Evolutionary conservation across 306 rosid genomes (phyloP).

Genomic region (Vigna nakashimae): DNA sequence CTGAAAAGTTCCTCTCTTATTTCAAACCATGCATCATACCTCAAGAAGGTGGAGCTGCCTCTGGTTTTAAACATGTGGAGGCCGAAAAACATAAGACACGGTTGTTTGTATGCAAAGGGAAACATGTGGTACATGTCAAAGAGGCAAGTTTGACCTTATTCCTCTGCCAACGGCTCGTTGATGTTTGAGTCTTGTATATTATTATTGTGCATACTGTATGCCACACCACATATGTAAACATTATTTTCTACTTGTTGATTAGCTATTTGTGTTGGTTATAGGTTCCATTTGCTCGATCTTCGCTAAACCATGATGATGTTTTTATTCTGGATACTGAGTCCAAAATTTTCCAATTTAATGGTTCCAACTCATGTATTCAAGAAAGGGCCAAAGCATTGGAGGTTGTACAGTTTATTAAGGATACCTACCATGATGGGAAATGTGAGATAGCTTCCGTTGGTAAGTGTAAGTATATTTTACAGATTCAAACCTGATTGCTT

Average conservation of each 20-base stretch:
- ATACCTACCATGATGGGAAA: slow-evolving; percentile 92
- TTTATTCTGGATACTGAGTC: slow-evolving; percentile 90
- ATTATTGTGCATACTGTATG: slow-evolving; percentile 18
- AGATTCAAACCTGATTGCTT: slow-evolving; percentile 36
- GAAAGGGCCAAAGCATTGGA: slow-evolving; percentile 99
- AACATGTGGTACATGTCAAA: slow-evolving; percentile 93
- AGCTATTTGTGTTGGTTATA: slow-evolving; percentile 51
- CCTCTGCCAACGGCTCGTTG: slow-evolving; percentile 43
- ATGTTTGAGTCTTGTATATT: slow-evolving; percentile 43
- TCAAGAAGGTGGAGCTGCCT: slow-evolving; percentile 90
- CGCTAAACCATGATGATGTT: slow-evolving; percentile 93
- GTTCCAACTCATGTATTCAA: slow-evolving; percentile 92
- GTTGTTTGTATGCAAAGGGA: slow-evolving; percentile 85
- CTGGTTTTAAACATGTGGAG: slow-evolving; percentile 92
- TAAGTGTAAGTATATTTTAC: slow-evolving; percentile 58
- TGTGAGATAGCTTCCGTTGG: slow-evolving; percentile 95
- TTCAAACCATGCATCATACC: slow-evolving; percentile 98
- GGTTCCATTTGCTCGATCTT: slow-evolving; percentile 88
- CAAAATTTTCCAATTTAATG: slow-evolving; percentile 95
- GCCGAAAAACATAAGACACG: slow-evolving; percentile 85
- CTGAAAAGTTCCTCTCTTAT: slow-evolving; percentile 86
- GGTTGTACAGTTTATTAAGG: slow-evolving; percentile 94
- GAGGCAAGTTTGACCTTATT: slow-evolving; percentile 77
- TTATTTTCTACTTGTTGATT: slow-evolving; percentile 45
- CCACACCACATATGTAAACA: not conserved